Percentiles rank a stretch among this genome's conserved stretches.
These are phyloP conservation scores for Saprolegnia diclina DNA, from an alignment of 352 stramenopile genomes.

Conservation along the genomic window DNA sequence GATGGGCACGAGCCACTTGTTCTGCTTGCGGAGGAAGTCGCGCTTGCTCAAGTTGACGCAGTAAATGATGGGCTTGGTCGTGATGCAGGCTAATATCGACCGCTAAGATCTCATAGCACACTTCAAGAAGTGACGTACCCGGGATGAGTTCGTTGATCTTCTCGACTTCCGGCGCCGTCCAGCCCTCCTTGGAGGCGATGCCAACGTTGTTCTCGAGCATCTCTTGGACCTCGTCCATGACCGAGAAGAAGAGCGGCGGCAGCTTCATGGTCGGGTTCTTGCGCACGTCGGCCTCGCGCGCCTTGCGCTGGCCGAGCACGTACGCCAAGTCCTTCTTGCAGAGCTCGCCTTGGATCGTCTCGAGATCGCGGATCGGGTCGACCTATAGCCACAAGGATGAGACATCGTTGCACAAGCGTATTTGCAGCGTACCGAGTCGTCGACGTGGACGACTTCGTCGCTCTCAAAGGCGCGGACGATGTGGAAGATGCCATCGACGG, in stretches of 20 bases:
- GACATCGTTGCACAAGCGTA: neutral
- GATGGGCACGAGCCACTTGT: constrained; percentile 91
- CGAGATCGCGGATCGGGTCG: constrained; percentile 84
- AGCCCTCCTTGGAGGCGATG: constrained; percentile 57
- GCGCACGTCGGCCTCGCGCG: constrained; percentile 28
- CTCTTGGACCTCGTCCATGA: constrained; percentile 62
- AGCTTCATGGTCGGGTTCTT: constrained; percentile 35
- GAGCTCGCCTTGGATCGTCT: constrained; percentile 87
- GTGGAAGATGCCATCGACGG: constrained; percentile 37
- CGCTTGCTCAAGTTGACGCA: constrained; percentile 90
- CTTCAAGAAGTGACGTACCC: constrained; percentile 14
- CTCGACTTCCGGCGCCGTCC: constrained; percentile 66
- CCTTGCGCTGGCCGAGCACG: constrained; percentile 29
- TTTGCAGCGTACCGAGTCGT: constrained; percentile 31
- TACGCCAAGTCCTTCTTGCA: constrained; percentile 27
- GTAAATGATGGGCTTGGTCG: constrained; percentile 89
- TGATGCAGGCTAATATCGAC: constrained; percentile 38
- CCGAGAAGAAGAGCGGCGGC: constrained; percentile 31
- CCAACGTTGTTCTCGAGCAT: constrained; percentile 68
- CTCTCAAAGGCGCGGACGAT: constrained; percentile 35
- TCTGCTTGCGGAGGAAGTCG: constrained; percentile 87
- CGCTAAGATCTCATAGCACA: neutral
- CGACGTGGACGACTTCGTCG: constrained; percentile 38
- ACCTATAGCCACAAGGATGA: constrained; percentile 38
- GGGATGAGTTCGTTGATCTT: constrained; percentile 63